Percentiles rank a stretch among this genome's conserved stretches.
Evolutionary conservation across 164 flowering plant species (phyloP).

Genomic region (Chimonanthus salicifolius): DNA sequence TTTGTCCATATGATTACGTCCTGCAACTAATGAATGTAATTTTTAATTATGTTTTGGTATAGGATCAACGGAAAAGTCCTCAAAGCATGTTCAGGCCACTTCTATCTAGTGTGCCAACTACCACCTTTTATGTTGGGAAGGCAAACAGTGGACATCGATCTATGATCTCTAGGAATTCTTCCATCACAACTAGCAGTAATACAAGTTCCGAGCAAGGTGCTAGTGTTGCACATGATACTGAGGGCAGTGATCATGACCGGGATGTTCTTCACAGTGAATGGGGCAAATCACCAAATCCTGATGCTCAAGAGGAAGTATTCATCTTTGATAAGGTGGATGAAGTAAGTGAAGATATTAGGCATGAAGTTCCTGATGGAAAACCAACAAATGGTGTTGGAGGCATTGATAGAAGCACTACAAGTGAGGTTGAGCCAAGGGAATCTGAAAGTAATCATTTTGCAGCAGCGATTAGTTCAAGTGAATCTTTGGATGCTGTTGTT

Average conservation of each 20-base stretch:
- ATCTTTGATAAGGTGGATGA: slow-evolving; percentile 55
- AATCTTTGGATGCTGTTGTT: slow-evolving; percentile 17
- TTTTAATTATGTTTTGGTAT: slow-evolving; percentile 13
- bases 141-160: slow-evolving; percentile 49
- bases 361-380: slow-evolving; percentile 23
- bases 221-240: slow-evolving; percentile 55
- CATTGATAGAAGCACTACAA: slow-evolving; percentile 18
- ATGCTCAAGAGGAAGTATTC: slow-evolving; percentile 54
- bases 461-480: slow-evolving; percentile 16
- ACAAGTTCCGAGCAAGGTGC: slow-evolving; percentile 76
- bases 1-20: not conserved
- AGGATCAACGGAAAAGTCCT: slow-evolving; percentile 80
- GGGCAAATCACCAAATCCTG: slow-evolving; percentile 30
- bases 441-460: slow-evolving; percentile 24
- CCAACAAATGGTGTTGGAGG: slow-evolving; percentile 18
- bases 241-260: slow-evolving; percentile 58
- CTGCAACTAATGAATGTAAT: not conserved
- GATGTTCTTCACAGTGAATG: slow-evolving; percentile 43
- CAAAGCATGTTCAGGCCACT: slow-evolving; percentile 98
- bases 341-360: slow-evolving; percentile 23
- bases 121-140: slow-evolving; percentile 74
- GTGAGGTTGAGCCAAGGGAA: slow-evolving; percentile 21
- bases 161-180: slow-evolving; percentile 64
- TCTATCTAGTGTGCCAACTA: slow-evolving; percentile 85
- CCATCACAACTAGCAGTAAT: slow-evolving; percentile 80